These are phyloP conservation scores for Artomyces pyxidatus DNA, from an alignment of 768 basidiomycete genomes.

Conservation along the genomic window DNA sequence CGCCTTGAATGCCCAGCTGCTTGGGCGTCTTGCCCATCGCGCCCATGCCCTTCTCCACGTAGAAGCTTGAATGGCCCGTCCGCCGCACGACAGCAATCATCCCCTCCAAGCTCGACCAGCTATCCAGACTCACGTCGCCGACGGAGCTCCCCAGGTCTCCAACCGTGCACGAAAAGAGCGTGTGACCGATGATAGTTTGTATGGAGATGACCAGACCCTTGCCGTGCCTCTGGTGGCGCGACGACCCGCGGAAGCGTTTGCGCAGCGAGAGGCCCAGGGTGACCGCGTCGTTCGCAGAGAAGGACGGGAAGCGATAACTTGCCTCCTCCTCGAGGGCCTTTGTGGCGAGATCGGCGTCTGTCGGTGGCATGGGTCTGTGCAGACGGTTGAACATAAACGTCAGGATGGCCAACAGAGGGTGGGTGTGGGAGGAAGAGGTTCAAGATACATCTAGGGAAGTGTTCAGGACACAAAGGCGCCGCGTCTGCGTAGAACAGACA, in stretches of 20 bases:
- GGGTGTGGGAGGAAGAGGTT: not conserved
- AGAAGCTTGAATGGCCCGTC: constrained; percentile 79
- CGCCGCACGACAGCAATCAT: constrained; percentile 74
- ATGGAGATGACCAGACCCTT: constrained; percentile 78
- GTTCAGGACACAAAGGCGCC: no score
- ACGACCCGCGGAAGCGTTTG: constrained; percentile 72
- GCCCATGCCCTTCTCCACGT: constrained; percentile 81
- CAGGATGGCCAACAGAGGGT: not conserved
- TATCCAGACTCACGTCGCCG: constrained; percentile 73
- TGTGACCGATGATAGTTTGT: constrained; percentile 72
- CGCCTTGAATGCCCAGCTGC: constrained; percentile 61
- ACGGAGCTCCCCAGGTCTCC: constrained; percentile 65
- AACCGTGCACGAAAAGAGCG: constrained; percentile 75
- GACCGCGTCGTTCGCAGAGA: constrained; percentile 71
- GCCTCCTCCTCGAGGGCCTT: constrained; percentile 66
- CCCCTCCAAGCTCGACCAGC: constrained; percentile 70
- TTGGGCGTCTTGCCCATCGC: constrained; percentile 74
- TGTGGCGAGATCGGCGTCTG: constrained; percentile 65
- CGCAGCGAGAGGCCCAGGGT: constrained; percentile 73
- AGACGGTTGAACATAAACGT: constrained; percentile 56
- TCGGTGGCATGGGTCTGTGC: constrained; percentile 49
- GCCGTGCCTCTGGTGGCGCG: constrained; percentile 57
- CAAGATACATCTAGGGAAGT: no score
- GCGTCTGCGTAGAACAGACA: no score
- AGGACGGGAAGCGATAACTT: constrained; percentile 61